Evolutionary conservation across 306 rosid genomes (phyloP), one percentile per base, ranked within the genome.

Genomic region (Prunus mume): DNA sequence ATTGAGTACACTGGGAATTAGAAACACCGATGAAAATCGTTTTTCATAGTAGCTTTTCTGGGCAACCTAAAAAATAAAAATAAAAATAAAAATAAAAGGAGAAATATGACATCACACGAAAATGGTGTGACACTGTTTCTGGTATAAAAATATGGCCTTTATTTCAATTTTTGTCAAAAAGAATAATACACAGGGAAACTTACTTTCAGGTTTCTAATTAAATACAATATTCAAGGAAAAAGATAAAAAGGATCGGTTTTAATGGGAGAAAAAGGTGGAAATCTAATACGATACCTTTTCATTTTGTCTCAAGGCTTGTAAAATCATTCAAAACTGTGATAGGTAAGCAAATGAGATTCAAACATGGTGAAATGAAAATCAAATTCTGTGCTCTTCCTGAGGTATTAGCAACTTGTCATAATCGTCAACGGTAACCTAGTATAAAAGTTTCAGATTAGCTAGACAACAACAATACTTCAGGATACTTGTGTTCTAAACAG

Each of bases 401-500:
- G 98, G 96, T 73, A 95, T 83, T 65, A 78, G 28, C 84, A 95
- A 81, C 80, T 89, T 93, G 72, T 82, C 96, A 65, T 73, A 87
- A 80, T 95, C 97, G 65, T 87, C 93, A 66, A 86, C 96, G 65
- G 80, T 79, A 72, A 87, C 92, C 97, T 92, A 87, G 76, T 54
- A 76, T 66, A 66, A 69, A 32, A 54, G 13, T 56, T 66, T 62
- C 20, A 54, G 49, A 69, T 57, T 45, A 82, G 66, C 52, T 73
- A 78, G 46, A 54, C 46, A n/a, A 52, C 52, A 72, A 51, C 58
- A 50, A 70, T 67, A 9, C 51, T 8, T 28, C 20, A 49, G 20
- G 22, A 61, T 9, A 27, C 17, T 19, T 17, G 27, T 30, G 34
- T 38, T 34, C 9, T 34, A 34, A 34, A 47, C 12, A 11, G 51